These are phyloP conservation scores for Stephanodiscus minutulus DNA, from an alignment of 108 stramenopile species.

Conservation along the genomic window DNA sequence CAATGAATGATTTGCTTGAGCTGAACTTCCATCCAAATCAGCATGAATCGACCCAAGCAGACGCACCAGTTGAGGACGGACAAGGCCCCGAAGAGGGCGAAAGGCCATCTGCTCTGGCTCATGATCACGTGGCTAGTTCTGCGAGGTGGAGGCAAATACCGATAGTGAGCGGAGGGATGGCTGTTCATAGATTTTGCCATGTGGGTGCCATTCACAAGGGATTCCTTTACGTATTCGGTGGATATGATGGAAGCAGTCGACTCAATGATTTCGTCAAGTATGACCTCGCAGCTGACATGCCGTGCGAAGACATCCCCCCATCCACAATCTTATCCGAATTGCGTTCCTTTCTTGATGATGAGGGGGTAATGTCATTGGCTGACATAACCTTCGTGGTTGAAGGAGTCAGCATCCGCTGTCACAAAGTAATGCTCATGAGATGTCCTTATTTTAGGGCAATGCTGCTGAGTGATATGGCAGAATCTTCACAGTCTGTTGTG, in stretches of 20 bases:
- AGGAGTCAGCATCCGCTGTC: conserved; percentile 81
- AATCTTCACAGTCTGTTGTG: conserved; percentile 72
- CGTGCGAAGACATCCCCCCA: conserved; percentile 65
- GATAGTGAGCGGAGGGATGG: conserved; percentile 44
- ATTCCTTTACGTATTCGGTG: conserved; percentile 91
- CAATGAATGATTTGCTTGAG: conserved; percentile 97
- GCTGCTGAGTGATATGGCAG: conserved; percentile 88
- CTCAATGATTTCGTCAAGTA: conserved; percentile 93
- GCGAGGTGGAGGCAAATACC: conserved; percentile 54
- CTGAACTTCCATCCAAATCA: conserved; percentile 56
- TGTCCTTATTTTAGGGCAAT: conserved; percentile 93
- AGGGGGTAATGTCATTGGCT: conserved; percentile 61
- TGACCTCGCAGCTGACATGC: conserved; percentile 43
- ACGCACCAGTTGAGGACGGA: conserved; percentile 16
- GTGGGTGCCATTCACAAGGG: conserved; percentile 76
- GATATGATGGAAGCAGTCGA: conserved; percentile 91
- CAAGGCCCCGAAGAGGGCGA: conserved; percentile 36
- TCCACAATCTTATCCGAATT: conserved; percentile 87
- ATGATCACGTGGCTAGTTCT: conserved; percentile 15
- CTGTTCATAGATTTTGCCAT: conserved; percentile 92
- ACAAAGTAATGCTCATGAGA: conserved; percentile 92
- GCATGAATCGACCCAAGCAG: conserved; percentile 13
- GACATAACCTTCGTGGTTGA: conserved; percentile 96
- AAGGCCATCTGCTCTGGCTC: conserved; percentile 19
- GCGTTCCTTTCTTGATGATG: conserved; percentile 80